phyloP scores from a whole-genome alignment of 257 asterid species.

The Salvia miltiorrhiza region DNA sequence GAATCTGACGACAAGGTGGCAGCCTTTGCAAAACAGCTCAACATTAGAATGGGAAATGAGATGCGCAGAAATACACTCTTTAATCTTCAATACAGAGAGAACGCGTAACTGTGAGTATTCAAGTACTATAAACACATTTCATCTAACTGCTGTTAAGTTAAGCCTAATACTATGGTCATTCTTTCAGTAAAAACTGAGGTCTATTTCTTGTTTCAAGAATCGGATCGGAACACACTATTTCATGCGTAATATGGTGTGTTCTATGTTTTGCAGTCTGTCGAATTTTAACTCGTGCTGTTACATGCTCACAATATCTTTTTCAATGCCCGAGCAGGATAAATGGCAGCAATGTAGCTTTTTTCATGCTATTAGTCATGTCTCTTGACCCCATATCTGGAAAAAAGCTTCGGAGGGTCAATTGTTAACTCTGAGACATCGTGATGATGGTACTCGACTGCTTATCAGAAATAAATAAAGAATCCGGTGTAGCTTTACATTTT shows the following conservation, averaged over 20 bases:
- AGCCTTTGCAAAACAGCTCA: slow-evolving; percentile 41
- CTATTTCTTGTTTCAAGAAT: neutral
- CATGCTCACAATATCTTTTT: slow-evolving; percentile 26
- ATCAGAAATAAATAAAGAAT: neutral
- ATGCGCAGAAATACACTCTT: slow-evolving; percentile 58
- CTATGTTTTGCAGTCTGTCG: neutral
- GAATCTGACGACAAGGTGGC: slow-evolving; percentile 52
- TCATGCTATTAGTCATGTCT: slow-evolving; percentile 5
- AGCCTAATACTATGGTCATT: neutral
- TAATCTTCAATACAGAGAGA: slow-evolving; percentile 45
- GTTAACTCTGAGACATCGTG: slow-evolving; percentile 7
- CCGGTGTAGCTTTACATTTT: slow-evolving; percentile 13
- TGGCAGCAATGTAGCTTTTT: slow-evolving; percentile 19
- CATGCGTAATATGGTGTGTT: neutral
- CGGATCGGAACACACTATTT: neutral
- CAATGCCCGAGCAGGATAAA: slow-evolving; percentile 19
- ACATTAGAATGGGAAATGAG: slow-evolving; percentile 52
- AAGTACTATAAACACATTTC: slow-evolving; percentile 9
- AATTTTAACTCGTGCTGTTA: slow-evolving; percentile 2
- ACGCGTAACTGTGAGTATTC: slow-evolving; percentile 38
- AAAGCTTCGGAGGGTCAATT: slow-evolving; percentile 7
- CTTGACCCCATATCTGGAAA: slow-evolving; percentile 9
- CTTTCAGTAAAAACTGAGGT: neutral
- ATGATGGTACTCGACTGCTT: neutral
- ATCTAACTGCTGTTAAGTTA: neutral